A percentile compares a stretch with the other conserved stretches of the same genome.
Conservation (phyloP, 129 eudicot genomes). For the Sambucus nigra region DNA sequence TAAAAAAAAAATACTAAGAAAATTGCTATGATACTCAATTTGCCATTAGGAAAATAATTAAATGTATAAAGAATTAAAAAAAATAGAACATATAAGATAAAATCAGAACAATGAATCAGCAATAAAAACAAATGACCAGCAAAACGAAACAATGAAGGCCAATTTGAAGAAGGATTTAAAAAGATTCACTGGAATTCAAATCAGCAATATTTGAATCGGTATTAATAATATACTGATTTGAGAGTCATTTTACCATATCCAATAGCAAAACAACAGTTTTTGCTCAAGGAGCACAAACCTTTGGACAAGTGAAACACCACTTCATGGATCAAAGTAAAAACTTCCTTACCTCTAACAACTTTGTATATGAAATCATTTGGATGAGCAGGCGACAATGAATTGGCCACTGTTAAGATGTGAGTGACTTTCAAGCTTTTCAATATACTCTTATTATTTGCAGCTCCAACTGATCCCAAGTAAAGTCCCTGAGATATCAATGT, state of each 20-base stretch:
- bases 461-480: conserved; percentile 77
- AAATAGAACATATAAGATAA: too few relatives aligned
- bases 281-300: background rate
- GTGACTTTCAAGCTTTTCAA: conserved; percentile 66
- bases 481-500: conserved; percentile 50
- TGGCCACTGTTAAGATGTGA: conserved; percentile 67
- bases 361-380: conserved; percentile 67
- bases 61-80: too few relatives aligned
- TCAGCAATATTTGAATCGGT: too few relatives aligned
- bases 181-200: too few relatives aligned
- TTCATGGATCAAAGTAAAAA: conserved; percentile 4
- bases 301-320: background rate
- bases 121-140: background rate
- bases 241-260: too few relatives aligned
- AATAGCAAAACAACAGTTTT: too few relatives aligned
- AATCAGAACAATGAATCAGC: background rate
- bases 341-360: conserved; percentile 33
- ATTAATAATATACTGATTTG: too few relatives aligned
- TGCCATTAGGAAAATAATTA: too few relatives aligned
- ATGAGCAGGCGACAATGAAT: conserved; percentile 35
- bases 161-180: background rate
- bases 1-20: background rate
- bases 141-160: too few relatives aligned
- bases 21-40: too few relatives aligned
- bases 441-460: conserved; percentile 58